A percentile compares a stretch with the other conserved stretches of the same genome.
phyloP scores from a whole-genome alignment of 306 rosid species.

The Castanea sativa region DNA sequence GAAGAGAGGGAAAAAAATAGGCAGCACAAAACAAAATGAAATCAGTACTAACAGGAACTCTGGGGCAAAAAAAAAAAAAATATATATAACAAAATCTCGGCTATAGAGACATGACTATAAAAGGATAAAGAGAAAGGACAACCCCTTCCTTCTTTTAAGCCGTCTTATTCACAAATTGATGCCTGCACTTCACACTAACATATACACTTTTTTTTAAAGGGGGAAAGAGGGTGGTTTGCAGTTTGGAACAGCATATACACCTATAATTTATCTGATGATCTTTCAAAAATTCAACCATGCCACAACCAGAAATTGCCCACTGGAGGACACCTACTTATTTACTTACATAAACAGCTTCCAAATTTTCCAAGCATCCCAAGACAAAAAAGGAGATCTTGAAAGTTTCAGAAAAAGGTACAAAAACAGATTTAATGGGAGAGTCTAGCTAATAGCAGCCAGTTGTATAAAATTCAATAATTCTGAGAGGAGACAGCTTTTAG shows the following conservation, averaged over 20 bases:
- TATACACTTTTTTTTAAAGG: background rate
- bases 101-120: background rate
- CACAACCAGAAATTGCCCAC: no score
- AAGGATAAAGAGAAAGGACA: background rate
- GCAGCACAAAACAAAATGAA: background rate
- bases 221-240: background rate
- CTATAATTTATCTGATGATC: no score
- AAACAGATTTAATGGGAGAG: background rate
- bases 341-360: background rate
- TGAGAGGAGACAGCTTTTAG: background rate
- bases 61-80: background rate
- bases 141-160: background rate
- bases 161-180: background rate
- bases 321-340: background rate
- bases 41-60: background rate
- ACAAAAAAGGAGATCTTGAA: background rate
- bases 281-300: no score
- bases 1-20: background rate
- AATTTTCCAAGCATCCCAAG: background rate
- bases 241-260: background rate
- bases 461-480: background rate
- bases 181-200: background rate
- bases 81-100: background rate
- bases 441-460: background rate
- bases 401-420: background rate